Evolutionary conservation across 2,329 filamentous ascomycete species (phyloP).

Genomic region (Fusarium piperis): DNA sequence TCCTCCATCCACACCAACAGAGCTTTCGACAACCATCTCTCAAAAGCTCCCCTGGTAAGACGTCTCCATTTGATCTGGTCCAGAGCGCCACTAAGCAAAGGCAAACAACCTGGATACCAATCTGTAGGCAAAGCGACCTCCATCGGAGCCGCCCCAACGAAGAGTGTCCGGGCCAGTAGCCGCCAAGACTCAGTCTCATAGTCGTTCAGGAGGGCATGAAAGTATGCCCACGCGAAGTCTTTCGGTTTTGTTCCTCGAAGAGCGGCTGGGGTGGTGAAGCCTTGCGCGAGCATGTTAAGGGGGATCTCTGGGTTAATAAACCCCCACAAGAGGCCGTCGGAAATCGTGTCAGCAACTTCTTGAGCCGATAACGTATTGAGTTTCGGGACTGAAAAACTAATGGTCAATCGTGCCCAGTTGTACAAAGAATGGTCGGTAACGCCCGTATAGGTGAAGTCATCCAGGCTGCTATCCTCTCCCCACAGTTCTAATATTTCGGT

Average conservation of each 20-base stretch:
- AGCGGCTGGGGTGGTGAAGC: background rate
- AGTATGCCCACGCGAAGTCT: background rate
- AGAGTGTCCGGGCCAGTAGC: background rate
- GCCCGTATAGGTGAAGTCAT: too few species aligned
- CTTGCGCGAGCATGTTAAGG: background rate
- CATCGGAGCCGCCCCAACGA: background rate
- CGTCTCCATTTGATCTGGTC: background rate
- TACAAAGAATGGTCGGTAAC: too few species aligned
- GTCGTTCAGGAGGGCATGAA: background rate
- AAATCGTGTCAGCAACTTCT: fast-evolving
- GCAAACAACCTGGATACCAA: fast-evolving
- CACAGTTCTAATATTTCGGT: too few species aligned
- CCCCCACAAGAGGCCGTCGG: background rate
- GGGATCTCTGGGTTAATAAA: background rate
- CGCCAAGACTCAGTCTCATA: background rate
- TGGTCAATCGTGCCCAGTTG: too few species aligned
- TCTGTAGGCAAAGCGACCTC: fast-evolving
- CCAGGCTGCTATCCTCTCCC: too few species aligned
- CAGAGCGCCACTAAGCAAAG: fast-evolving
- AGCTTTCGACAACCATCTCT: background rate
- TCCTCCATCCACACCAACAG: background rate
- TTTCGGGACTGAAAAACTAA: background rate
- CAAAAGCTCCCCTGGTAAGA: fast-evolving
- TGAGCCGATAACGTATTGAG: background rate
- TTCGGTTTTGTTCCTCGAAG: background rate